Conservation (phyloP, 2,329 filamentous ascomycete species). For the Alternaria dauci region DNA sequence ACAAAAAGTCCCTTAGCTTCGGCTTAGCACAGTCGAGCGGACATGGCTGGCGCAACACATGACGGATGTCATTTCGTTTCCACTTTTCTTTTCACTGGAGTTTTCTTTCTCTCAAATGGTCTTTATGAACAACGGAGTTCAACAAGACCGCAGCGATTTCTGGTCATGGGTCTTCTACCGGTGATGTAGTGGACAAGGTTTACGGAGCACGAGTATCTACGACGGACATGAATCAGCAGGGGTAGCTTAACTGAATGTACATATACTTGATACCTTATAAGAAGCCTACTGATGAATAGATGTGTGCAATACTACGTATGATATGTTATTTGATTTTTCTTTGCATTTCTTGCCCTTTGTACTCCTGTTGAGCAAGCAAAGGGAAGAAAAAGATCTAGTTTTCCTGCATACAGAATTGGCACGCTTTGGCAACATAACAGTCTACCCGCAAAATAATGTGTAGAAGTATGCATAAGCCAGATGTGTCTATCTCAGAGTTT, state of each 20-base stretch:
- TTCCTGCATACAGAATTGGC: no score
- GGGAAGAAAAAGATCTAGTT: no score
- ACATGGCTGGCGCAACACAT: slow-evolving; percentile 1
- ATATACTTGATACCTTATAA: slow-evolving; percentile 4
- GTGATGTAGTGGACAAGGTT: neutral
- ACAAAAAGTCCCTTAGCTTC: slow-evolving; percentile 16
- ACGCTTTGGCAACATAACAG: no score
- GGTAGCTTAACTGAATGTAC: slow-evolving; percentile 3
- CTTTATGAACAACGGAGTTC: slow-evolving; percentile 6
- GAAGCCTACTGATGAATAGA: neutral
- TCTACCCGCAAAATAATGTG: no score
- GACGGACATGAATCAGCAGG: slow-evolving; percentile 8
- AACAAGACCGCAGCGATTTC: neutral
- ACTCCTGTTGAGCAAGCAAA: no score
- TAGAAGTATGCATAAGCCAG: no score
- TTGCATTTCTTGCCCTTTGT: no score
- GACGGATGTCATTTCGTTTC: neutral
- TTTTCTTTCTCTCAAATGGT: neutral
- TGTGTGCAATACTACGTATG: neutral
- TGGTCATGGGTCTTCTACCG: neutral
- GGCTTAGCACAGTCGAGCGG: slow-evolving; percentile 1
- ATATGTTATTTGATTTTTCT: neutral
- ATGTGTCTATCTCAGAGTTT: slow-evolving; percentile 18
- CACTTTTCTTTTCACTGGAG: neutral
- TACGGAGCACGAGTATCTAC: slow-evolving; percentile 1